Evolutionary conservation across 768 basidiomycete genomes (phyloP).

Genomic region (Hydnomerulius pinastri): DNA sequence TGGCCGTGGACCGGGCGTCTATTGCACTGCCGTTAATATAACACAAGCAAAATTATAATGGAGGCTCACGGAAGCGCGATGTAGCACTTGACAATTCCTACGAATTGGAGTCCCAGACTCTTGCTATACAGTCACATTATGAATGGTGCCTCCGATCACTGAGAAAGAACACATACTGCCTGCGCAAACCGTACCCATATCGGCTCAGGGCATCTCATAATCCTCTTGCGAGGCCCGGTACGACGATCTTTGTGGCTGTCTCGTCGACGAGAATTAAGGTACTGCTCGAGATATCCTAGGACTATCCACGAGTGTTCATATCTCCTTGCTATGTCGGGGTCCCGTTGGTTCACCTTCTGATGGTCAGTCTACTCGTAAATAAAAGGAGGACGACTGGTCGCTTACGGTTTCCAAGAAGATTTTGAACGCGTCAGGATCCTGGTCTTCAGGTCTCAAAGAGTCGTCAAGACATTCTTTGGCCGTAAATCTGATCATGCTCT

Average conservation of each 20-base stretch:
- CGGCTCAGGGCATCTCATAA: background rate
- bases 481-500: conserved; percentile 3
- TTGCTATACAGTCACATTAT: conserved; percentile 10
- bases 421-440: conserved; percentile 5
- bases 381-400: background rate
- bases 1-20: too few species aligned
- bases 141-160: background rate
- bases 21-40: too few species aligned
- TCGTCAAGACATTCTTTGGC: conserved; percentile 1
- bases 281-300: conserved; percentile 14
- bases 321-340: conserved; percentile 11
- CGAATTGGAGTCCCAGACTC: conserved; percentile 8
- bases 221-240: background rate
- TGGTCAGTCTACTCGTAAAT: background rate
- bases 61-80: background rate
- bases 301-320: conserved; percentile 18
- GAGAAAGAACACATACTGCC: conserved; percentile 3
- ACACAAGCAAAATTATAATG: background rate
- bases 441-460: conserved; percentile 10
- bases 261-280: conserved; percentile 2
- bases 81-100: background rate
- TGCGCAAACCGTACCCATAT: conserved; percentile 12
- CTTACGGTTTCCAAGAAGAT: conserved; percentile 17
- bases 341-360: background rate
- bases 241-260: too few species aligned